Base-by-base conservation (phyloP, 805 yeast genomes). In the Pichia membranifaciens region DNA sequence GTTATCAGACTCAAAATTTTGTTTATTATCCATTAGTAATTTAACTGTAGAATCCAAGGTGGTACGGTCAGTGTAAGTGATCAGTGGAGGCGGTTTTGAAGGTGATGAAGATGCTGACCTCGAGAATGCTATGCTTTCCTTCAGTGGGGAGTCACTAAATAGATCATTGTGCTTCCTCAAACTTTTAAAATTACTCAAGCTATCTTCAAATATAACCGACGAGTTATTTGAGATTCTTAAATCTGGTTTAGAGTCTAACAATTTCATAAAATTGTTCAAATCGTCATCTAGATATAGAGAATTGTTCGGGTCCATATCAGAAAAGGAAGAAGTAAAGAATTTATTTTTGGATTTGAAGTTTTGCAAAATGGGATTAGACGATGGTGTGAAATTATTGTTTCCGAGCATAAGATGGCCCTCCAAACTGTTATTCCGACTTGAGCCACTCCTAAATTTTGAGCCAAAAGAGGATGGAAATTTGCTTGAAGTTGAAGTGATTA, bases 391-490 rank as follows among this genome's bases (percentile, higher is more conserved):
- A 33, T 38, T 44, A 25, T 49, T 46, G 22, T 31, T 44, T 18
- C 25, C 39, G 17, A 34, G 36, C 18, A 45, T 50, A n/a, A 52
- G 36, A 22, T 53, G 60, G 9, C 62, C 60, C 40, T 62, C 68
- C 9, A 62, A 33, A 51, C 67, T 62, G 45, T 58, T 58, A 44
- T 64, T 52, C 22, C 67, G 51, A 22, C 62, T 54, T 10, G 54
- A 55, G 12, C 43, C 39, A 20, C 23, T 38, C 47, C 60, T 57
- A 39, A 62, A 55, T 42, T 86, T 67, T n/a, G 82, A 80, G 0
- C 87, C 86, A 62, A 83, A 83, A 0, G 90, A 82, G 0, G 91
- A 80, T 2, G 87, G 76, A 54, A 82, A 84, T 52, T 81, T 73
- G 2, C 86, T 83, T 0, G 82, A 69, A 1, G 56, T 51, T 1